A percentile compares a stretch with the other conserved stretches of the same genome.
phyloP scores from a whole-genome alignment of 2,329 filamentous ascomycete species.

The Fusarium anthophilum region DNA sequence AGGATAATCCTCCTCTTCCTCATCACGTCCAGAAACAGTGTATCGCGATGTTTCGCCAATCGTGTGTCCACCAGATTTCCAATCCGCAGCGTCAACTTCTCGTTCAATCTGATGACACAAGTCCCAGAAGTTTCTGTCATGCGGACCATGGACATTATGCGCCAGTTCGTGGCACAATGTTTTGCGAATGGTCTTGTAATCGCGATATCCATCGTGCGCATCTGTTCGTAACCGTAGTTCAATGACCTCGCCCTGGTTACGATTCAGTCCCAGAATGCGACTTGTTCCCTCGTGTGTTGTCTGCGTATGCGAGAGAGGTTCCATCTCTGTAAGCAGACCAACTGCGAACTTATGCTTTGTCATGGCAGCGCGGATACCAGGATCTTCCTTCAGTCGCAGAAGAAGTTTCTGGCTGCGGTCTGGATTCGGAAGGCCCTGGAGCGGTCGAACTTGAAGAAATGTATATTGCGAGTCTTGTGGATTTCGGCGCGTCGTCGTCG shows the following conservation, averaged over 20 bases:
- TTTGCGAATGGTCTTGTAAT: slow-evolving; percentile 90
- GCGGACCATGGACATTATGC: slow-evolving; percentile 87
- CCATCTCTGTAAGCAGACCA: slow-evolving; percentile 92
- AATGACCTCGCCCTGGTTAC: slow-evolving; percentile 88
- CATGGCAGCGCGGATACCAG: slow-evolving; percentile 88
- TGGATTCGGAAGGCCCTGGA: slow-evolving; percentile 80
- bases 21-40: slow-evolving; percentile 61
- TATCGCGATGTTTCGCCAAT: slow-evolving; percentile 72
- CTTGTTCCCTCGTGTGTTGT: slow-evolving; percentile 76
- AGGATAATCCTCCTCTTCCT: slow-evolving; percentile 56
- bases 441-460: slow-evolving; percentile 79
- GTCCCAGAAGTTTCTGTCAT: slow-evolving; percentile 91
- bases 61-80: slow-evolving; percentile 74
- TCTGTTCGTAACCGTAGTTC: slow-evolving; percentile 93
- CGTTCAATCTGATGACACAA: slow-evolving; percentile 86
- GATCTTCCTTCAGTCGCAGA: slow-evolving; percentile 79
- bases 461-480: slow-evolving; percentile 76
- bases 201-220: slow-evolving; percentile 90
- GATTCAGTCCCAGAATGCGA: slow-evolving; percentile 84
- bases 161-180: slow-evolving; percentile 95
- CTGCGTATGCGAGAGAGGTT: slow-evolving; percentile 81
- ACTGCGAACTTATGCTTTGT: slow-evolving; percentile 85
- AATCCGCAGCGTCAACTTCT: slow-evolving; percentile 85
- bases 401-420: slow-evolving; percentile 77
- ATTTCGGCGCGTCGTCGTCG: slow-evolving; percentile 10